Conservation (phyloP, 2,329 filamentous ascomycete species). For the Fusarium siculi region DNA sequence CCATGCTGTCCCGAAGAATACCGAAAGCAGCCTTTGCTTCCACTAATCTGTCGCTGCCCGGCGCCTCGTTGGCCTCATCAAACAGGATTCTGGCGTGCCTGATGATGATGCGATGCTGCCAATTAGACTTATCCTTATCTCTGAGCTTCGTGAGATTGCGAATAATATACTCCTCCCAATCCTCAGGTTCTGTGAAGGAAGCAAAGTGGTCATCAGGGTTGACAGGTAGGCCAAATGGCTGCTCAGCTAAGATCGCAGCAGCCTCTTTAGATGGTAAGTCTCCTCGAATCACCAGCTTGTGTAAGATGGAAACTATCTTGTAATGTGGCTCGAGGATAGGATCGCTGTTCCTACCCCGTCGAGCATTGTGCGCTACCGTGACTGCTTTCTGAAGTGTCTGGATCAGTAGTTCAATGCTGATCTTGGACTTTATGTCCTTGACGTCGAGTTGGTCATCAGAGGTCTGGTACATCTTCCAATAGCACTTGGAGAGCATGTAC, state of each 20-base stretch:
- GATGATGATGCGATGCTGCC: constrained; percentile 92
- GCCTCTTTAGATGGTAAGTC: constrained; percentile 61
- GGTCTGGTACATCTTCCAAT: constrained; percentile 72
- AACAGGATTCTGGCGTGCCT: constrained; percentile 72
- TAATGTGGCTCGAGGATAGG: constrained; percentile 92
- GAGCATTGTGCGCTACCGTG: constrained; percentile 60
- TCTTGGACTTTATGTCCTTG: constrained; percentile 52
- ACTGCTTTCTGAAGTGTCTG: constrained; percentile 62
- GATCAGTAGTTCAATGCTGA: constrained; percentile 55
- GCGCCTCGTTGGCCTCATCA: constrained; percentile 51
- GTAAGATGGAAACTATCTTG: constrained; percentile 83
- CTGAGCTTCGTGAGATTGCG: constrained; percentile 62
- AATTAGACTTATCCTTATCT: constrained; percentile 89
- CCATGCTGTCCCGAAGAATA: constrained; percentile 77
- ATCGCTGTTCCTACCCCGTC: constrained; percentile 71
- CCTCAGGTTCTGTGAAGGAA: constrained; percentile 60
- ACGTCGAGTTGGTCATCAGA: constrained; percentile 55
- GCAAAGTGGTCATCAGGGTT: constrained; percentile 50
- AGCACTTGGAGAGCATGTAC: constrained; percentile 70
- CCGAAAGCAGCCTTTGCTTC: constrained; percentile 83
- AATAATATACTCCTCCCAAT: constrained; percentile 67
- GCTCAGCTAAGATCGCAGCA: constrained; percentile 64
- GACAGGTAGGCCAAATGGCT: constrained; percentile 60
- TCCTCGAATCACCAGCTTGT: constrained; percentile 77
- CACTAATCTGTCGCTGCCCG: constrained; percentile 61